Evolutionary conservation across 2,329 filamentous ascomycete species (phyloP), one percentile per base, ranked within the genome.

Genomic region (Diaporthe humulicola): DNA sequence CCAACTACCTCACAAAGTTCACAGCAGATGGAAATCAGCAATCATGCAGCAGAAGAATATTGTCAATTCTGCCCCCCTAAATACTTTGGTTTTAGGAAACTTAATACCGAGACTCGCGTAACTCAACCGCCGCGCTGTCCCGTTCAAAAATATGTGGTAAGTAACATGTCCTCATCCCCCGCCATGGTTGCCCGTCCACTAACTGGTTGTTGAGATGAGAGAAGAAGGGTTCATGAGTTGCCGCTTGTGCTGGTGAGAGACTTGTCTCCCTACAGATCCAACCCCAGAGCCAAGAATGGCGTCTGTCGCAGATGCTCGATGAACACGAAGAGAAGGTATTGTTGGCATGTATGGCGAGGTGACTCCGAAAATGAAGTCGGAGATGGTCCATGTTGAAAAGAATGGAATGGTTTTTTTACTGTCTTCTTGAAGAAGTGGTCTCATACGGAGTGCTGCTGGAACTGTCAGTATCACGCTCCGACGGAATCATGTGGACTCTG

Each of bases 251-350:
- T 36, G 25, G 19, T 66, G 38, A 19, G 19, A 36, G 12, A n/a
- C 10, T 45, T 70, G 6, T 38, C 19, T 45, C 22, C 30, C 70
- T 19, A 40, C 38, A 57, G 15, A 50, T 66, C 19, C 45, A 12
- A 15, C 17, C 30, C 25, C 33, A 3, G 33, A 54, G 52, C 12
- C 25, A 30, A 38, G 28, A 40, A 10, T 48, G 33, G 57, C 15
- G 36, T 28, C 45, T 25, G 17, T 54, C n/a, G 40, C 50, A 50
- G 45, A 40, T 30, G 52, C 74, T 60, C 50, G 33, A 58, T 73
- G 74, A 54, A 67, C 15, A 75, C 28, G 74, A 73, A 52, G n/a
- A 72, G 67, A 72, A 64, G 28, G 48, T 57, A 25, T 69, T 57
- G 25, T 64, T 61, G 45, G 22, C 22, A 15, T 45, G 30, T 56